Evolutionary conservation across 1,284 basidiomycete species (phyloP).

Genomic region (Schizophyllum commune): DNA sequence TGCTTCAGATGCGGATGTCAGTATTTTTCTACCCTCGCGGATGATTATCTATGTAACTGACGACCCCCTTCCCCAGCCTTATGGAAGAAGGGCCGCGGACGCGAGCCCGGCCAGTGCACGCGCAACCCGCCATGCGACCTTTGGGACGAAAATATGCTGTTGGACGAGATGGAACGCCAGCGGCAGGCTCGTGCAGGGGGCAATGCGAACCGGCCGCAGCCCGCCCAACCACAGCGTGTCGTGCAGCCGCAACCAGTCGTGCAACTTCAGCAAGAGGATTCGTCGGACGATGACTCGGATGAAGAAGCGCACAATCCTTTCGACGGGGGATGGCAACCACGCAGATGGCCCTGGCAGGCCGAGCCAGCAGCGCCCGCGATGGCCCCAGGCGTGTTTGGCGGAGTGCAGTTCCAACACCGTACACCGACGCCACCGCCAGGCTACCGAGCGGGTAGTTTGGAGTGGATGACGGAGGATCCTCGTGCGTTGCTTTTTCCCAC

Average conservation of each 20-base stretch:
- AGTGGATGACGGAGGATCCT: slow-evolving; percentile 29
- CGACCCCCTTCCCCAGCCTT: slow-evolving; percentile 27
- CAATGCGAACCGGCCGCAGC: too few species aligned
- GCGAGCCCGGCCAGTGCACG: slow-evolving; percentile 18
- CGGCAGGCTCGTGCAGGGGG: neutral
- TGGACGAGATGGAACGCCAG: slow-evolving; percentile 26
- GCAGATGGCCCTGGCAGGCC: too few species aligned
- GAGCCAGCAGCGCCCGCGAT: too few species aligned
- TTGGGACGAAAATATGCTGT: slow-evolving; percentile 33
- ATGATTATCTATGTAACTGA: slow-evolving; percentile 35
- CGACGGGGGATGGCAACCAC: too few species aligned
- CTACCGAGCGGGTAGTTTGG: slow-evolving; percentile 12
- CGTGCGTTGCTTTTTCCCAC: slow-evolving; percentile 14
- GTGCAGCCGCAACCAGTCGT: too few species aligned
- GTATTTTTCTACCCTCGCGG: slow-evolving; percentile 20
- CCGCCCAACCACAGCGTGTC: too few species aligned
- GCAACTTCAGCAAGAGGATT: too few species aligned
- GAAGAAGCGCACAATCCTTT: too few species aligned
- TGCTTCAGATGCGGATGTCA: slow-evolving; percentile 11
- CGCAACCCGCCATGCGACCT: slow-evolving; percentile 28
- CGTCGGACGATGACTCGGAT: too few species aligned
- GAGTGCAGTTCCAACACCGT: too few species aligned
- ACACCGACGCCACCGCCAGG: slow-evolving; percentile 2
- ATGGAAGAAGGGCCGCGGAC: slow-evolving; percentile 11
- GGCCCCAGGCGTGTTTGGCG: too few species aligned